Base-by-base conservation (phyloP, 345 rosid species). In the Salix exigua region DNA sequence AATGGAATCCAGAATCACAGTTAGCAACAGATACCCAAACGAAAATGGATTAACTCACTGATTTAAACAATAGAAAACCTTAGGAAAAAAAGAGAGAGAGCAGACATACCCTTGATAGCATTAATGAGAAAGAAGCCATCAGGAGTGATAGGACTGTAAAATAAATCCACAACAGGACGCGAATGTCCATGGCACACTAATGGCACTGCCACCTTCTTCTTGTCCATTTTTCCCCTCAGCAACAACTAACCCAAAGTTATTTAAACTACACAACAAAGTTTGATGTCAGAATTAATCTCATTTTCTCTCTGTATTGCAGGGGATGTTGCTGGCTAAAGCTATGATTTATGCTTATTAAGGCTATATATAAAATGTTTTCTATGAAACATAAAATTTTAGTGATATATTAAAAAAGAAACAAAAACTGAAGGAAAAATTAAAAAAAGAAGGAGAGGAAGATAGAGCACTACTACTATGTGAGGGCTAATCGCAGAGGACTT, bases 111-210 rank as follows among this genome's bases (percentile, higher is more conserved):
- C 83, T 91, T 91, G 86, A 94, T 91, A 69, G 97, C 97, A 84
- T 91, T 90, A 58, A 91, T 88, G 81, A 90, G 89, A 71, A 91
- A 91, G 85, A 88, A 91, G 6, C 97, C 97, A 91, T 91, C 94
- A 23, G 91, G 94, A 68, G 97, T 90, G 63, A 86, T 79, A 55
- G 94, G 97, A 80, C 92, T 91, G 80, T 90, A 91, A 79, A 83
- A 85, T 26, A 92, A 87, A 87, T 87, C 94, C 69, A 92, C 94
- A 35, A 92, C 94, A 13, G 97, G 97, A 68, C 94, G 89, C 21
- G 97, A 92, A 87, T 92, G 97, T 13, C 94, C 94, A 64, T 92
- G 97, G 86, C 94, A 92, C 13, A 92, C 91, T 81, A 92, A 83
- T 13, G 97, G 97, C 75, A 82, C 90, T 2, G 87, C 87, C 79